Percentiles rank a stretch among this genome's conserved stretches.
Conservation (phyloP, 1,284 basidiomycete genomes). For the Apiotrichum laibachii region DNA sequence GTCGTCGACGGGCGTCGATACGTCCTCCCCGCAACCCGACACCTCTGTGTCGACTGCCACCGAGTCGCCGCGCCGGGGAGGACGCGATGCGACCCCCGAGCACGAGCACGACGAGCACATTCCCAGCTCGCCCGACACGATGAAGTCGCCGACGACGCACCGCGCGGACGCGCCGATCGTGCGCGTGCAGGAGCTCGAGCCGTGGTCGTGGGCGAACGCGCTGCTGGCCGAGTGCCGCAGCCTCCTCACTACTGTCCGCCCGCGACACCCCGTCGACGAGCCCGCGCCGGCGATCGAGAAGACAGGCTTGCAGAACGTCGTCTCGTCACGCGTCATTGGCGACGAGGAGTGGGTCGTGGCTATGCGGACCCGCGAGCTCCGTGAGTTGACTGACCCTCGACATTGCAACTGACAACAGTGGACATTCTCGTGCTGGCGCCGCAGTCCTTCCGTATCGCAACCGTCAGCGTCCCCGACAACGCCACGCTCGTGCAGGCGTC, state of each 20-base stretch:
- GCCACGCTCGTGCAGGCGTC: slow-evolving; percentile 15
- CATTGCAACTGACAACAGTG: slow-evolving; percentile 11
- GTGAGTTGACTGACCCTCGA: no score
- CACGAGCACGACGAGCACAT: no score
- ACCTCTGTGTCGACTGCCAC: slow-evolving; percentile 1
- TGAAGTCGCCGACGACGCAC: not conserved
- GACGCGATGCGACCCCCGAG: no score
- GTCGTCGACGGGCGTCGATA: no score
- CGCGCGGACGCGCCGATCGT: slow-evolving; percentile 1
- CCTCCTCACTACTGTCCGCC: not conserved
- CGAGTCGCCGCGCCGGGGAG: not conserved
- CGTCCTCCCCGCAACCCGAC: not conserved
- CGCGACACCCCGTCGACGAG: not conserved
- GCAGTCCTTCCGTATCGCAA: not conserved
- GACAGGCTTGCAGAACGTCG: not conserved
- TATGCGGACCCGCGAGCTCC: not conserved
- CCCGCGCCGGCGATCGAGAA: not conserved
- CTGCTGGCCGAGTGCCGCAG: slow-evolving; percentile 10
- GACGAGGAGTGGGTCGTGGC: slow-evolving; percentile 12
- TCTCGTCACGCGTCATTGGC: slow-evolving; percentile 5
- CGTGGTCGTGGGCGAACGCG: slow-evolving; percentile 21
- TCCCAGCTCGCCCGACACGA: slow-evolving; percentile 14
- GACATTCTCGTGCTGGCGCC: not conserved
- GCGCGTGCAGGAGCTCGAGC: slow-evolving; percentile 13
- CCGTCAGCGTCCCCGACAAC: not conserved